phyloP scores from a whole-genome alignment of 1,139 yeast species.

The Zygotorulaspora mrakii region DNA sequence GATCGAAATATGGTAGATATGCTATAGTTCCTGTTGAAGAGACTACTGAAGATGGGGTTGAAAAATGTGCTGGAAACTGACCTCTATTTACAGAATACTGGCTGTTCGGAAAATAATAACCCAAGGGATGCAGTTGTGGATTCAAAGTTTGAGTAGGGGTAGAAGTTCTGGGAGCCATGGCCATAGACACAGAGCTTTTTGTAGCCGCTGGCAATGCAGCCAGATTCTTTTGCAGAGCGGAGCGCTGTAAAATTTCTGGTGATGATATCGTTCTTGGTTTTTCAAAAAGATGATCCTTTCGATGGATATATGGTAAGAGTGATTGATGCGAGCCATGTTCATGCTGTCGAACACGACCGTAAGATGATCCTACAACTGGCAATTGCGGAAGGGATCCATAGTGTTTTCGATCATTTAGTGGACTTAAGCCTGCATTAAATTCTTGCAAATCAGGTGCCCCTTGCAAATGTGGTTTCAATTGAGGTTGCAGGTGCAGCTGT shows the following conservation, averaged over 20 bases:
- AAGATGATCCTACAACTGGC: conserved; percentile 8
- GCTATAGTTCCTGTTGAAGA: conserved; percentile 9
- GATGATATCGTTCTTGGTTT: conserved; percentile 15
- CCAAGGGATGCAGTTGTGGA: conserved; percentile 1
- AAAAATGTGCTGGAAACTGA: conserved; percentile 4
- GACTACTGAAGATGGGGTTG: conserved; percentile 14
- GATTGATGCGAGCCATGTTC: conserved; percentile 5
- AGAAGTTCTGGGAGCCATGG: not conserved
- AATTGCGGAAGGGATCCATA: conserved; percentile 13
- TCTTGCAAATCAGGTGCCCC: not conserved
- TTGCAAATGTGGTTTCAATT: not conserved
- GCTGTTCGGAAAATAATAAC: not conserved
- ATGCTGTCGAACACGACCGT: not conserved
- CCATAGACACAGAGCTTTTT: not conserved
- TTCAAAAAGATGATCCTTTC: conserved; percentile 10
- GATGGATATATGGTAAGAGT: conserved; percentile 14
- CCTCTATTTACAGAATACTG: not conserved
- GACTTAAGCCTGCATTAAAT: not conserved
- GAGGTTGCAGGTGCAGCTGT: not conserved
- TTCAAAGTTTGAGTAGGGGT: conserved; percentile 6
- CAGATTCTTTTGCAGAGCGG: conserved; percentile 1
- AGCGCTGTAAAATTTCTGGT: conserved; percentile 13
- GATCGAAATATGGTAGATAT: conserved; percentile 5
- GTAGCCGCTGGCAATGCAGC: conserved; percentile 1
- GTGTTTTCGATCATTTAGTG: conserved; percentile 10